Conservation (phyloP, 495 filamentous ascomycete species). For the Xylaria flabelliformis region DNA sequence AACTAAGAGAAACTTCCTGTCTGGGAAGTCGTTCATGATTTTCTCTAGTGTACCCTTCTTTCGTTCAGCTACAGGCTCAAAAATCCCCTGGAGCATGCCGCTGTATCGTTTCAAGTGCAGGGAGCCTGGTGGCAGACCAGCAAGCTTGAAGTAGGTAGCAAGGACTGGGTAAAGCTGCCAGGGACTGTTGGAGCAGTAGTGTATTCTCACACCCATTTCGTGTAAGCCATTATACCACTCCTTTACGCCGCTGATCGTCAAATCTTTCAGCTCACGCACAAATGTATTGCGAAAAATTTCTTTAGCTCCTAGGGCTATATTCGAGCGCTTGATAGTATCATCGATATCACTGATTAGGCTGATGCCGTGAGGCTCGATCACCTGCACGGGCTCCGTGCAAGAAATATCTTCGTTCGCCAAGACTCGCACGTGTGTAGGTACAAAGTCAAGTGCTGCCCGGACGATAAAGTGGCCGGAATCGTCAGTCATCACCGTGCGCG, state of each 20-base stretch:
- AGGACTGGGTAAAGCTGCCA: slow-evolving; percentile 95
- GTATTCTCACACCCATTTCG: slow-evolving; percentile 79
- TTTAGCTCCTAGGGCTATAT: slow-evolving; percentile 80
- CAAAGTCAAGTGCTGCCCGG: slow-evolving; percentile 80
- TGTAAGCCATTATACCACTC: slow-evolving; percentile 86
- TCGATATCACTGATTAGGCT: slow-evolving; percentile 98
- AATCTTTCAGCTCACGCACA: slow-evolving; percentile 78
- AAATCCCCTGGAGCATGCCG: slow-evolving; percentile 96
- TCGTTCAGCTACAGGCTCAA: slow-evolving; percentile 93
- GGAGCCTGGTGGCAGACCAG: slow-evolving; percentile 82
- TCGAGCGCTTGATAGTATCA: slow-evolving; percentile 96
- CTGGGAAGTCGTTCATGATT: slow-evolving; percentile 87
- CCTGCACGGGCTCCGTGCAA: slow-evolving; percentile 71
- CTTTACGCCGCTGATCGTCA: slow-evolving; percentile 82
- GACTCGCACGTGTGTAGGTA: slow-evolving; percentile 87
- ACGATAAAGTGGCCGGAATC: slow-evolving; percentile 85
- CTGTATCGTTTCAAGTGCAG: slow-evolving; percentile 95
- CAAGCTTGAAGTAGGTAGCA: slow-evolving; percentile 77
- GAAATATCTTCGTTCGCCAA: slow-evolving; percentile 87
- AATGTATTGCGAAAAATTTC: slow-evolving; percentile 98
- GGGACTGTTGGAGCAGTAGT: slow-evolving; percentile 93
- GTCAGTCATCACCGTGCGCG: slow-evolving; percentile 79
- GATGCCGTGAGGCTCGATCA: slow-evolving; percentile 81
- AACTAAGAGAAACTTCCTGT: slow-evolving; percentile 86
- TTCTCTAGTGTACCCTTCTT: slow-evolving; percentile 88